Evolutionary conservation across 371 early-diverging fungal species (phyloP), one percentile per base, ranked within the genome.

Genomic region (Nematocida ausubeli): DNA sequence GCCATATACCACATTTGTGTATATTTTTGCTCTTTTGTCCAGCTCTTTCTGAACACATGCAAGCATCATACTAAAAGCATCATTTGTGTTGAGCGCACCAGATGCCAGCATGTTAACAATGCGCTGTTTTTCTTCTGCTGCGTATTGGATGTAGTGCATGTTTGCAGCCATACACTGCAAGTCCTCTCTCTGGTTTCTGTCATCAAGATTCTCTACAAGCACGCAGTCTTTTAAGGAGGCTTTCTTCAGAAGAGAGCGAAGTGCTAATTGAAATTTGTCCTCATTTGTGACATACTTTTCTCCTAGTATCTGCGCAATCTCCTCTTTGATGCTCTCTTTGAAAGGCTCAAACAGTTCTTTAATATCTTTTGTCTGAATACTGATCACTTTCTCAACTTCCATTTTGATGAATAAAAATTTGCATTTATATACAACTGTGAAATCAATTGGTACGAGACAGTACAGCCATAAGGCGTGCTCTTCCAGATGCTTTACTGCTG

Each of bases 391-490:
- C 14, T 37, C 37, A n/a, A 14, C 7, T n/a, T 60, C 60, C 60
- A 60, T 60, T 28, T 7, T 30, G 37, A 30, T 35, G 35, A 60
- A 60, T 60, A 35, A 60, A 60, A 2, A 34, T 60, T 60, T 60
- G 28, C 5, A 35, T n/a, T n/a, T n/a, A n/a, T n/a, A n/a, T n/a
- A n/a, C n/a, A n/a, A n/a, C n/a, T n/a, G n/a, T n/a, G n/a, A n/a
- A n/a, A n/a, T n/a, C n/a, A n/a, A n/a, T n/a, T n/a, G n/a, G n/a
- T n/a, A n/a, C n/a, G n/a, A n/a, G n/a, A n/a, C n/a, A n/a, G n/a
- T n/a, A n/a, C n/a, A n/a, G n/a, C n/a, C n/a, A n/a, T n/a, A n/a
- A n/a, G n/a, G n/a, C n/a, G n/a, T n/a, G n/a, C n/a, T n/a, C n/a
- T n/a, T n/a, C n/a, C n/a, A n/a, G n/a, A n/a, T n/a, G n/a, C n/a